Conservation (phyloP, 345 rosid genomes). For the Camelina laxa region DNA sequence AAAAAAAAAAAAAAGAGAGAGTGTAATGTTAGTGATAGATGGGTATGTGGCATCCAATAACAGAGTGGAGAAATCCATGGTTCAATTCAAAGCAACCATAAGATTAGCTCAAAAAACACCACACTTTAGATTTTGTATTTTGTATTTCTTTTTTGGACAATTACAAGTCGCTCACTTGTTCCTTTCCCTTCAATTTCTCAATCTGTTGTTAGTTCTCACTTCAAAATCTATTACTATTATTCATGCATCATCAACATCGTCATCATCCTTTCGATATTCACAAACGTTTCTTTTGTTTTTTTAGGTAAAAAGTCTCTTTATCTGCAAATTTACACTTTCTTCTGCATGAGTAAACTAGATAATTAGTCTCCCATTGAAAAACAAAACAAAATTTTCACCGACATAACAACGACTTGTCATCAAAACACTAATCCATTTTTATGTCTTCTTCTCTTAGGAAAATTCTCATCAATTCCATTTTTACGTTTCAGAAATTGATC, state of each 20-base stretch:
- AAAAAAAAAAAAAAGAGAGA: neutral
- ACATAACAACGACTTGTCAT: constrained; percentile 41
- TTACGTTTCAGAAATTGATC: constrained; percentile 47
- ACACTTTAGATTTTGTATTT: neutral
- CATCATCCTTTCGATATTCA: constrained; percentile 36
- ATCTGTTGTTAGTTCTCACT: constrained; percentile 57
- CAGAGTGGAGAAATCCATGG: constrained; percentile 60
- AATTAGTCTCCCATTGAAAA: constrained; percentile 43
- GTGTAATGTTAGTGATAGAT: constrained; percentile 34
- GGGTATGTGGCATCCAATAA: constrained; percentile 50
- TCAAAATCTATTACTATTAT: constrained; percentile 50
- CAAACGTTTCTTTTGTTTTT: constrained; percentile 33
- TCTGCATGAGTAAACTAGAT: constrained; percentile 46
- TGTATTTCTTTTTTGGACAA: neutral
- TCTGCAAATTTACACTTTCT: constrained; percentile 38
- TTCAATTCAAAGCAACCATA: constrained; percentile 66
- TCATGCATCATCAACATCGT: constrained; percentile 36
- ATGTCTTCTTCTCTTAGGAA: constrained; percentile 37
- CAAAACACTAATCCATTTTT: constrained; percentile 19
- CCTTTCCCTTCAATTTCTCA: constrained; percentile 56
- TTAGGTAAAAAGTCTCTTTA: constrained; percentile 67
- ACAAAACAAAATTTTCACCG: neutral
- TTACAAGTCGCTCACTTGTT: constrained; percentile 62
- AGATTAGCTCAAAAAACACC: constrained; percentile 48
- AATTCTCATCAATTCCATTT: constrained; percentile 34